Evolutionary conservation across 2,329 filamentous ascomycete genomes (phyloP).

Genomic region (Pseudodiploospora longispora): DNA sequence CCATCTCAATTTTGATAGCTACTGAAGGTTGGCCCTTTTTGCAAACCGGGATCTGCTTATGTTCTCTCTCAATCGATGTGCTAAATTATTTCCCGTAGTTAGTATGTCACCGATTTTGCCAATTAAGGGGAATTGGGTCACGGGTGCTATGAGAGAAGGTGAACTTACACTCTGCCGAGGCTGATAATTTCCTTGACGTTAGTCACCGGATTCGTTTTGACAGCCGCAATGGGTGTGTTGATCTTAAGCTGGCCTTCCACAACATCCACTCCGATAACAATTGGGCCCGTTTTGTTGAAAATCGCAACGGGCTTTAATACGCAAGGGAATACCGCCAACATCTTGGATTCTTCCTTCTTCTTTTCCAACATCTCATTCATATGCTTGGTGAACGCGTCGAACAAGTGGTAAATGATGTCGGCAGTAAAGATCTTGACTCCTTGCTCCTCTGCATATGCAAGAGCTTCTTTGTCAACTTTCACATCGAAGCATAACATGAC

Average conservation of each 20-base stretch:
- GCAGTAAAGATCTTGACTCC: constrained; percentile 97
- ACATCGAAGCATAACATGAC: constrained; percentile 99
- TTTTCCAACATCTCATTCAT: constrained; percentile 80
- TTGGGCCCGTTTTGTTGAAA: constrained; percentile 97
- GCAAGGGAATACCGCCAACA: constrained; percentile 94
- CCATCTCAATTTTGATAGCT: constrained; percentile 94
- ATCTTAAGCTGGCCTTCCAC: constrained; percentile 79
- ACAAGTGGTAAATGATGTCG: constrained; percentile 98
- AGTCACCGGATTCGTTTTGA: constrained; percentile 74
- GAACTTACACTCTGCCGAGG: constrained; percentile 84
- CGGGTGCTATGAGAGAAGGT: neutral
- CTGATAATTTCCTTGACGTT: constrained; percentile 75
- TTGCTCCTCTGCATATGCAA: constrained; percentile 82
- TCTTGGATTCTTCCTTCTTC: constrained; percentile 94
- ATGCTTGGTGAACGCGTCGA: constrained; percentile 93
- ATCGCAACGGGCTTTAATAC: constrained; percentile 83
- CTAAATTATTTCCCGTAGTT: constrained; percentile 33
- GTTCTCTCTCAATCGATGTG: constrained; percentile 93
- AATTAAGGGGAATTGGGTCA: neutral
- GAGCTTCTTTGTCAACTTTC: constrained; percentile 96
- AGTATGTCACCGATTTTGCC: constrained; percentile 22
- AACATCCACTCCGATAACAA: constrained; percentile 92
- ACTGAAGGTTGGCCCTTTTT: constrained; percentile 98
- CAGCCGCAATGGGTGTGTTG: constrained; percentile 81
- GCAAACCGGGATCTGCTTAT: constrained; percentile 86